Conservation (phyloP, 305 asterid genomes). For the Fraxinus velutina region DNA sequence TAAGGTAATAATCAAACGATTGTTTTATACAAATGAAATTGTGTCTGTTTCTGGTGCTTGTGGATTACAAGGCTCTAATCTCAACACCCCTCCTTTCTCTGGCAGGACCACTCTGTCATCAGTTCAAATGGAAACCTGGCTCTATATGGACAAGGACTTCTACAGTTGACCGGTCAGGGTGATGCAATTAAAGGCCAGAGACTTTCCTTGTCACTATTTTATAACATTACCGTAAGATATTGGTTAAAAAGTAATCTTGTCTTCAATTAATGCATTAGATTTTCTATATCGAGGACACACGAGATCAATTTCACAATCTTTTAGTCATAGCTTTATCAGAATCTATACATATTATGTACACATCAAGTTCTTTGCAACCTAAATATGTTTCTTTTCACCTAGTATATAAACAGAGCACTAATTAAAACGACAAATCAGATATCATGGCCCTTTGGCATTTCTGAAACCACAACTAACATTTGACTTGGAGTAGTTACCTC, state of each 20-base stretch:
- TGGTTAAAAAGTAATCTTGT: conserved; percentile 13
- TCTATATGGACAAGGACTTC: conserved; percentile 85
- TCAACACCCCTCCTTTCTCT: conserved; percentile 21
- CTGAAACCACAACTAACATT: background rate
- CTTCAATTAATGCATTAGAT: conserved; percentile 15
- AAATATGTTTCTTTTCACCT: background rate
- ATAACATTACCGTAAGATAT: conserved; percentile 79
- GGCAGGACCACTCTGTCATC: conserved; percentile 81
- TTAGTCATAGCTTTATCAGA: background rate
- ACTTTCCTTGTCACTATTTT: conserved; percentile 80
- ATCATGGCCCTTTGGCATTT: conserved; percentile 11
- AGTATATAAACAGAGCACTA: background rate
- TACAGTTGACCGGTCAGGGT: conserved; percentile 74
- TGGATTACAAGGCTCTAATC: conserved; percentile 18
- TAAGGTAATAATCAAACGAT: conserved; percentile 48
- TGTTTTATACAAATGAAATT: conserved; percentile 11
- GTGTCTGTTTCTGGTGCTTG: conserved; percentile 18
- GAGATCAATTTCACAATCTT: conserved; percentile 4
- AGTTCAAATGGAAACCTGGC: conserved; percentile 88
- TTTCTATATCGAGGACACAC: conserved; percentile 10
- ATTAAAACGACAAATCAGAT: background rate
- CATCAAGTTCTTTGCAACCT: background rate
- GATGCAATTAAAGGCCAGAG: conserved; percentile 93
- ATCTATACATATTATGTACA: background rate
- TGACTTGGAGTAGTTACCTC: background rate